Base-by-base conservation (phyloP, 805 yeast species). In the Suhomyces faveliae region DNA sequence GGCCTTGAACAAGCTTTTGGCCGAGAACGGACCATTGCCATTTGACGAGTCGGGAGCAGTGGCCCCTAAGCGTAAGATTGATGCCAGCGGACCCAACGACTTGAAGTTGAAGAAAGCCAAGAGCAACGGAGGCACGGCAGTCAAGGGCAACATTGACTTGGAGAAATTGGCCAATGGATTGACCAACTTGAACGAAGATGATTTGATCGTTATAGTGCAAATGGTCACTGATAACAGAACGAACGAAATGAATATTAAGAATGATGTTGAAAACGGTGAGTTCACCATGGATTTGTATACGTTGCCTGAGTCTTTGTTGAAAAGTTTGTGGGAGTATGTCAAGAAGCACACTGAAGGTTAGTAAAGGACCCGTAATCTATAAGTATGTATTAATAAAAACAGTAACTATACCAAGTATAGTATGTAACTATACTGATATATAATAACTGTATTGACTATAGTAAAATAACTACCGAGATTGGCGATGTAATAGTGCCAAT, bases 161-260 rank as follows among this genome's bases (percentile, higher is more conserved):
- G 99, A 92, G 63, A 85, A 84, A 62, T 78, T 92, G 61, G 97
- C 98, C 5, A 89, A 85, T 51, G 92, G 94, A 2, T 78, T 92
- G 58, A 89, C 96, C 45, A 88, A 88, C 67, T 76, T 92, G 55
- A 84, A 77, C 49, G 98, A 92, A 68, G 98, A 94, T 63, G 97
- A 94, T 67, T 76, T 92, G 56, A 81, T 94, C 43, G 95, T 90
- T 27, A 94, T 94, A 42, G 98, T 92, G 47, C 98, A 92, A 70
- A 91, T 92, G 97, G 94, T 92, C 35, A 90, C 96, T 39, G 98
- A 92, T 66, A 94, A 94, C 71, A 81, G 89, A 63, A 89, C 98
- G 4, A 82, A 89, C 40, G 98, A 92, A 42, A 92, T 92, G 96
- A 90, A 87, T 68, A 86, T 92, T 58, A 91, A 91, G 64, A 92